Percentiles rank a stretch among this genome's conserved stretches.
Evolutionary conservation across 2,329 filamentous ascomycete genomes (phyloP).

Genomic region (Aureobasidium sp.): DNA sequence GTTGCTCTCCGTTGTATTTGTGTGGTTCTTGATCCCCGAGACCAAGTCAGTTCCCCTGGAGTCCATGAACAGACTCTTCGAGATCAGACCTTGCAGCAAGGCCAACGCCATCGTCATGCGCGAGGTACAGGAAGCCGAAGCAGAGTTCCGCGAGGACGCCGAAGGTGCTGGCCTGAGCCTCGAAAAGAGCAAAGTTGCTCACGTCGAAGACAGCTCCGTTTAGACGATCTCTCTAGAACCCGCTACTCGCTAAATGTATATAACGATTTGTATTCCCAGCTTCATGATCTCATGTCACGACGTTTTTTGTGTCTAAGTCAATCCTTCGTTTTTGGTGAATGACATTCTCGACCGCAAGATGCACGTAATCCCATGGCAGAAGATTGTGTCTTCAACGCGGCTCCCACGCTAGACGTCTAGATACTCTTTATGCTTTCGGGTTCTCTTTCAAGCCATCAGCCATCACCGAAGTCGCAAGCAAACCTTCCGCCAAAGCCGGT

Average conservation of each 20-base stretch:
- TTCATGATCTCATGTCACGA: background rate
- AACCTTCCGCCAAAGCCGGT: background rate
- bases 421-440: background rate
- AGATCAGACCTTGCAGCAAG: conserved; percentile 36
- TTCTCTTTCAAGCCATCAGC: background rate
- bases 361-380: background rate
- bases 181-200: conserved; percentile 6
- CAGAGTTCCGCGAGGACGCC: conserved; percentile 10
- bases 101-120: conserved; percentile 35
- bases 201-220: background rate
- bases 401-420: background rate
- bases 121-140: conserved; percentile 21
- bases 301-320: background rate
- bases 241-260: background rate
- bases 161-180: conserved; percentile 7
- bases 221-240: background rate
- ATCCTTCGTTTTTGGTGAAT: background rate
- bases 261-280: background rate
- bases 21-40: conserved; percentile 39
- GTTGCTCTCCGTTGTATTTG: conserved; percentile 38
- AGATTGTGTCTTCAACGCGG: background rate
- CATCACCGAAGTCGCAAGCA: background rate
- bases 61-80: conserved; percentile 41
- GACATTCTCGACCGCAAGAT: background rate
- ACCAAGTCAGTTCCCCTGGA: conserved; percentile 42